A percentile compares a stretch with the other conserved stretches of the same genome.
phyloP scores from a whole-genome alignment of 106 monocot genomes.

The Apostasia shenzhenica region DNA sequence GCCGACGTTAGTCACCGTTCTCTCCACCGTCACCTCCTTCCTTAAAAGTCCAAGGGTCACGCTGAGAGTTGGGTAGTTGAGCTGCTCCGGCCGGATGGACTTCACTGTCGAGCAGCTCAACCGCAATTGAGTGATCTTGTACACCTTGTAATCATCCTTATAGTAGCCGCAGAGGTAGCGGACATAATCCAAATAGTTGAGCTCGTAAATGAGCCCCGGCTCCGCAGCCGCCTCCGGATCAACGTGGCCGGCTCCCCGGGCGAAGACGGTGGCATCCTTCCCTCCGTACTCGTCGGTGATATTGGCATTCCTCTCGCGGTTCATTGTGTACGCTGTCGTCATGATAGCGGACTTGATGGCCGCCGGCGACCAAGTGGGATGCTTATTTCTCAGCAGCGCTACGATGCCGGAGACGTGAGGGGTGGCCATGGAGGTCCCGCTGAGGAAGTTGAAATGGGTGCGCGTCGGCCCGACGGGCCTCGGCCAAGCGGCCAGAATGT shows the following conservation, averaged over 20 bases:
- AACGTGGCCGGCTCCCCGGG: conserved; percentile 31
- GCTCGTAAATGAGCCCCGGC: conserved; percentile 36
- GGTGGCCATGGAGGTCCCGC: conserved; percentile 49
- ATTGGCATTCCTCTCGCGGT: neutral
- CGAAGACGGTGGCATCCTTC: conserved; percentile 23
- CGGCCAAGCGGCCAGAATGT: conserved; percentile 36
- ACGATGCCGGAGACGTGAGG: conserved; percentile 37
- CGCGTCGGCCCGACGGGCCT: conserved; percentile 17
- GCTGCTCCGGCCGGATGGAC: neutral
- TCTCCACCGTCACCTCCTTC: neutral
- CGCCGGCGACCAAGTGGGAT: conserved; percentile 39
- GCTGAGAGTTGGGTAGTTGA: conserved; percentile 12
- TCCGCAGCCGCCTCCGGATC: conserved; percentile 17
- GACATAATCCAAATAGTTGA: conserved; percentile 21
- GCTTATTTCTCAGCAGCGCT: conserved; percentile 20
- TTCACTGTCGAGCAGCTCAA: neutral
- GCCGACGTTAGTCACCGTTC: conserved; percentile 11
- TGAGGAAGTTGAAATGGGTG: conserved; percentile 20
- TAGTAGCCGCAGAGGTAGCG: conserved; percentile 28
- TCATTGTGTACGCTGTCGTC: conserved; percentile 19
- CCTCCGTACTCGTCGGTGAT: conserved; percentile 16
- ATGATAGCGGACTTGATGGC: conserved; percentile 33
- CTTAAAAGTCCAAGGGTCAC: neutral
- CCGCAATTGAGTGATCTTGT: neutral
- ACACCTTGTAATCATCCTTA: neutral